Conservation (phyloP, 2,329 filamentous ascomycete species). For the Fusarium liriodendri region DNA sequence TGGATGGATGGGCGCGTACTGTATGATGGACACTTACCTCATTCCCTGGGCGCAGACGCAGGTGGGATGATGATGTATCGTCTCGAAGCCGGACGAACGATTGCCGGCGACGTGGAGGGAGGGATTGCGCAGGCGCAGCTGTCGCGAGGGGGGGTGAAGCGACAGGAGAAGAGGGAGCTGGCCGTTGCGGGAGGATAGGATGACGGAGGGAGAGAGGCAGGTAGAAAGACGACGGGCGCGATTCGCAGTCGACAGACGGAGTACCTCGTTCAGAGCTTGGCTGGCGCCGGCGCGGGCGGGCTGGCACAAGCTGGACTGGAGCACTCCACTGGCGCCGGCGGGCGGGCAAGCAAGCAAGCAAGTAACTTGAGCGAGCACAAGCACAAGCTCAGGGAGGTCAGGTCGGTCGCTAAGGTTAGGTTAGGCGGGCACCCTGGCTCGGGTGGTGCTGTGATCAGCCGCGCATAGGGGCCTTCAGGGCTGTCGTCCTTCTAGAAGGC, state of each 20-base stretch:
- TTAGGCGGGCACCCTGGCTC: constrained; percentile 41
- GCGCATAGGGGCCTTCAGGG: constrained; percentile 43
- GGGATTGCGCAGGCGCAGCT: constrained; percentile 16
- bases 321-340: neutral
- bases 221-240: constrained; percentile 9
- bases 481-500: constrained; percentile 43
- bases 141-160: constrained; percentile 3
- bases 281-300: neutral
- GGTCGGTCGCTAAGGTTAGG: constrained; percentile 26
- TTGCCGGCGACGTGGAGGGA: constrained; percentile 23
- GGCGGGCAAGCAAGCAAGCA: neutral
- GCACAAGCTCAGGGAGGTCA: constrained; percentile 12
- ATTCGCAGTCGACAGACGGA: constrained; percentile 5
- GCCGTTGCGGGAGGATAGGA: constrained; percentile 6
- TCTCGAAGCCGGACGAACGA: constrained; percentile 21
- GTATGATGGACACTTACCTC: constrained; percentile 26
- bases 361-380: neutral
- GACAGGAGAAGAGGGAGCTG: constrained; percentile 2
- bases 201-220: neutral
- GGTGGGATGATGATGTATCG: constrained; percentile 17
- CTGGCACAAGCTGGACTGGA: constrained; percentile 1
- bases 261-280: constrained; percentile 18
- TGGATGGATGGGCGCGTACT: constrained; percentile 5
- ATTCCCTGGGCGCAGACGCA: constrained; percentile 26
- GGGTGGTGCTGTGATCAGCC: constrained; percentile 43